Evolutionary conservation across 2,329 filamentous ascomycete genomes (phyloP), one percentile per base, ranked within the genome.

Genomic region (Aschersonia sp.): DNA sequence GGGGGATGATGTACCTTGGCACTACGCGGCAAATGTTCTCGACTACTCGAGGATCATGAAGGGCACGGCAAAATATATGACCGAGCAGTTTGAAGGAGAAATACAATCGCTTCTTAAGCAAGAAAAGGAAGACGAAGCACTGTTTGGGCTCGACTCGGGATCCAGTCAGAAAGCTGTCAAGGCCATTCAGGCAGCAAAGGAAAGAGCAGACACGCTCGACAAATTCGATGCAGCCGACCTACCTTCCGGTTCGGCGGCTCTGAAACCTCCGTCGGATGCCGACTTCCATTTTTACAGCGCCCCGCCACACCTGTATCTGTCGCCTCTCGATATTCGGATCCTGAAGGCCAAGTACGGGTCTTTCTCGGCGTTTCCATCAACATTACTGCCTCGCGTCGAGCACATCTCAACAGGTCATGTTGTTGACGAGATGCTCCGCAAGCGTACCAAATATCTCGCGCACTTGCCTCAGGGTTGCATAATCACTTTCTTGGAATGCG

Each of bases 41-140:
- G 92, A 98, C 61, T 98, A 96, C 64, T 88, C 89, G 12, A 80
- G 89, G 40, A 84, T 97, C 48, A 95, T 98, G 86, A 94, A 91
- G 61, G 92, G 89, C 5, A 91, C 87, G 4, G 80, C 85, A 56
- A 81, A 85, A 35, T 98, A 98, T 61, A 91, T 98, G 83, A 61
- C 71, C 9, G 73, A 79, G 47, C 85, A 97, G 59, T 91, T 83
- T 56, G 80, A 94, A 52, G 69, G 77, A 40, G 91, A 97, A 61
- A 81, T 95, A 38, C 69, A 77, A 40, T 81, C 86, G 20, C 69
- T 98, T 30, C 69, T 78, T 51, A 73, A 73, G 52, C 88, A 94
- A 66, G 88, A 88, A 57, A 80, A 82, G 54, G 88, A 95, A 62
- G 92, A 98, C 59, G 87, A 96, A 65, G 69, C 92, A 35, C 77